Base-by-base conservation (phyloP, 495 filamentous ascomycete genomes). In the Rhypophila decipiens region DNA sequence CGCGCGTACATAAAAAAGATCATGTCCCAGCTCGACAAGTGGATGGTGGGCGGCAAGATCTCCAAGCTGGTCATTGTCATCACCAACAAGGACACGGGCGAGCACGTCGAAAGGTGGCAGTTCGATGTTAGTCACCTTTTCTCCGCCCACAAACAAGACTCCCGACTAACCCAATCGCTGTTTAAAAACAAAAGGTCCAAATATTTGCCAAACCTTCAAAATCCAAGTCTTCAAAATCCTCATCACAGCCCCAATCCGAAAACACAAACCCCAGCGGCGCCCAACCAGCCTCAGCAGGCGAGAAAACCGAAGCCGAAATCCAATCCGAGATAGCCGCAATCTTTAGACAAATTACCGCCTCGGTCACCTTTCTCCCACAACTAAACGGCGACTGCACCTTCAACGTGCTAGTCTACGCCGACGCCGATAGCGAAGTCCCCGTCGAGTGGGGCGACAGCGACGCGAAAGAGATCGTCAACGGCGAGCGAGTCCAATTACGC, bases 401-500 rank as follows among this genome's bases (percentile, higher is more conserved):
- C 76, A 98, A 98, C 63, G 91, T 98, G 18, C 76, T 98, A 20
- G 93, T 98, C 3, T 98, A 98, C 61, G 94, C 93, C 31, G 93
- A 97, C 60, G 93, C 89, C 7, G 89, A 96, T 65, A 91, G 86
- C 19, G 93, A 98, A 20, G 93, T 98, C 13, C 93, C 93, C 5
- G 85, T 98, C 48, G 94, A 98, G 67, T 98, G 93, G 93, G 93
- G 93, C 27, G 93, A 98, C 70, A 94, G 88, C 58, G 93, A 98
- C 62, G 90, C 94, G 39, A 96, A 95, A 71, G 93, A 98, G 74
- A 95, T 98, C 57, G 84, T 83, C 61, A 88, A 91, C 57, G 91
- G 87, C 13, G 93, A 98, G 73, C 90, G 95, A 63, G 93, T 98
- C 8, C 89, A 94, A 66, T 68, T 98, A 55, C 76, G 94, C 56